A percentile compares a stretch with the other conserved stretches of the same genome.
These are phyloP conservation scores for Debaryomyces nepalensis DNA, from an alignment of 1,139 yeast species.

Conservation along the genomic window DNA sequence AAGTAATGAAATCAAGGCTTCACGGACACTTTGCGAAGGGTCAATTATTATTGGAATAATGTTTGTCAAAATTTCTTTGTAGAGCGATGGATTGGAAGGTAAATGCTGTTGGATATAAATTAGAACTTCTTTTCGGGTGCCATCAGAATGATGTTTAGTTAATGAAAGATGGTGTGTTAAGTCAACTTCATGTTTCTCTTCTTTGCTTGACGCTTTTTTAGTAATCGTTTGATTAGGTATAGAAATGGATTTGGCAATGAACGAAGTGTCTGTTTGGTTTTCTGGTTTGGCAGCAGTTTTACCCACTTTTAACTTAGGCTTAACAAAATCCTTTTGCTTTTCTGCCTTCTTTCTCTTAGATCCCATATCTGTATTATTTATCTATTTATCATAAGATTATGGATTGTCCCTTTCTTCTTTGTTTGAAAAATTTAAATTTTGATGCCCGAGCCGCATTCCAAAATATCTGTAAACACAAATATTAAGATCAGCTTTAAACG, in stretches of 20 bases:
- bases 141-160: slow-evolving; percentile 75
- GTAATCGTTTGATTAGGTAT: slow-evolving; percentile 59
- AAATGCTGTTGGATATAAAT: slow-evolving; percentile 50
- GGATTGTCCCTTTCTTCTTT: no score
- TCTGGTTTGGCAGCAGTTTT: slow-evolving; percentile 72
- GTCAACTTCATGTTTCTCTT: slow-evolving; percentile 44
- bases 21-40: slow-evolving; percentile 65
- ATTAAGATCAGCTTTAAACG: background rate
- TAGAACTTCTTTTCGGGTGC: slow-evolving; percentile 77
- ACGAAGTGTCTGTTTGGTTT: slow-evolving; percentile 84
- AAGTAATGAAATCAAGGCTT: slow-evolving; percentile 57
- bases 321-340: slow-evolving; percentile 74
- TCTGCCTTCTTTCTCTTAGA: slow-evolving; percentile 65
- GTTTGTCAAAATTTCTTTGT: slow-evolving; percentile 61
- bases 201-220: slow-evolving; percentile 22
- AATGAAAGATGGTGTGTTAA: slow-evolving; percentile 64
- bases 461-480: slow-evolving; percentile 9
- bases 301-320: slow-evolving; percentile 87
- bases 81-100: slow-evolving; percentile 55
- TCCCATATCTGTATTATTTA: slow-evolving; percentile 41
- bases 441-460: slow-evolving; percentile 12
- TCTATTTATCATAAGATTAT: background rate
- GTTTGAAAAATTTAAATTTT: slow-evolving; percentile 7
- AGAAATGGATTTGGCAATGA: slow-evolving; percentile 73
- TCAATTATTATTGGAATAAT: slow-evolving; percentile 67